Evolutionary conservation across 1,139 yeast genomes (phyloP).

Genomic region (Debaryomyces subglobosus): DNA sequence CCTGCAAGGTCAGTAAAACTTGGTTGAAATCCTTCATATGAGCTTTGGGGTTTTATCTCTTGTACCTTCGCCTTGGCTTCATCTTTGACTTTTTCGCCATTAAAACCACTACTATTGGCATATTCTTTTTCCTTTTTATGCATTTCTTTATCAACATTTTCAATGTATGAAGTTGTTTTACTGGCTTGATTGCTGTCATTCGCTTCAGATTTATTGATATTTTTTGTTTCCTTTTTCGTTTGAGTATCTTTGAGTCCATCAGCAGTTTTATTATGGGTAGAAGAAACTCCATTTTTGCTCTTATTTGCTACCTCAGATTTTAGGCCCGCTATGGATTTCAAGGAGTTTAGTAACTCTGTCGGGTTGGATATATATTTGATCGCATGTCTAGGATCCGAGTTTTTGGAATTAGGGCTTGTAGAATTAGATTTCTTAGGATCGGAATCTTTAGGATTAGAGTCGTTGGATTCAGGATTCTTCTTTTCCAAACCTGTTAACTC

Average conservation of each 20-base stretch:
- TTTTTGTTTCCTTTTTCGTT: not conserved
- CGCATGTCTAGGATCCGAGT: not conserved
- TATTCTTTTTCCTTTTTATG: not conserved
- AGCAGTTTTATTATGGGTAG: not conserved
- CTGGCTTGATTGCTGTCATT: not conserved
- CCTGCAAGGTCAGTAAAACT: conserved; percentile 7
- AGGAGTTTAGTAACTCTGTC: not conserved
- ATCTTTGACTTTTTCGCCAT: not conserved
- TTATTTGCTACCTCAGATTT: not conserved
- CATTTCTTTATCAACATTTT: not conserved
- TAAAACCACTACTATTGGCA: not conserved
- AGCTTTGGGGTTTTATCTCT: conserved; percentile 8
- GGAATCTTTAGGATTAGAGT: not conserved
- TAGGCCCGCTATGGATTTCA: not conserved
- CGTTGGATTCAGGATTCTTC: not conserved
- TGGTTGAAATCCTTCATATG: conserved; percentile 7
- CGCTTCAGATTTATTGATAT: not conserved
- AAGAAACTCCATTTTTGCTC: not conserved
- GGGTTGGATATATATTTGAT: not conserved
- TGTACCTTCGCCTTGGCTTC: conserved; percentile 8
- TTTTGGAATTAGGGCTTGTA: not conserved
- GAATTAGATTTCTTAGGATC: not conserved
- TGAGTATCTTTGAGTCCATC: not conserved
- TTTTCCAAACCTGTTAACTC: not conserved
- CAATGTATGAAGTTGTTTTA: not conserved